A percentile compares a stretch with the other conserved stretches of the same genome.
Evolutionary conservation across 1,284 basidiomycete genomes (phyloP).

Genomic region (Sanghuangporus sanghuang): DNA sequence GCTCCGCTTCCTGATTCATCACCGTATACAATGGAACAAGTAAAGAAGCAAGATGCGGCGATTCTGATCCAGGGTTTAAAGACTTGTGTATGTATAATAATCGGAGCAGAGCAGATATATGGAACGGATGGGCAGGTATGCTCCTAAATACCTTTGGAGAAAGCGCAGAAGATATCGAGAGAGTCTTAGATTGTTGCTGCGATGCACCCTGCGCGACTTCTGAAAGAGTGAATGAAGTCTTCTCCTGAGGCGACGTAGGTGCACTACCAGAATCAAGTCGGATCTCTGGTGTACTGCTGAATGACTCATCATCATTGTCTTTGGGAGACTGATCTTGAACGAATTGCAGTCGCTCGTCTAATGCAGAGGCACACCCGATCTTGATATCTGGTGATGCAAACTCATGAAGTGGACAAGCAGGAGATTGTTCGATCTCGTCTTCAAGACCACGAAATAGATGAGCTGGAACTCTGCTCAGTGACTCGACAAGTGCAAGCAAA

Average conservation of each 20-base stretch:
- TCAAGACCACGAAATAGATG: conserved; percentile 46
- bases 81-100: conserved; percentile 65
- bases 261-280: conserved; percentile 41
- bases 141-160: conserved; percentile 41
- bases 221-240: conserved; percentile 23
- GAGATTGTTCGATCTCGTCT: conserved; percentile 42
- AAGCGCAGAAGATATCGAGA: conserved; percentile 43
- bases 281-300: conserved; percentile 44
- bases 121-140: conserved; percentile 48
- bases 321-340: conserved; percentile 33
- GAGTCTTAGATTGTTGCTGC: conserved; percentile 26
- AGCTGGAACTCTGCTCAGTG: conserved; percentile 52
- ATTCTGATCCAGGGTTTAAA: conserved; percentile 68
- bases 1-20: conserved; percentile 54
- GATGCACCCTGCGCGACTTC: conserved; percentile 29
- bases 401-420: conserved; percentile 51
- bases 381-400: conserved; percentile 40
- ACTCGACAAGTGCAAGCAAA: conserved; percentile 47
- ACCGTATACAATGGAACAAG: conserved; percentile 65
- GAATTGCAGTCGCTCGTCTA: conserved; percentile 48
- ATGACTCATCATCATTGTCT: conserved; percentile 17
- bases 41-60: conserved; percentile 60
- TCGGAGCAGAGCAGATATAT: conserved; percentile 63
- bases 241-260: conserved; percentile 22
- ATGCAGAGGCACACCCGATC: conserved; percentile 43